Percentiles rank a stretch among this genome's conserved stretches.
Evolutionary conservation across 2,329 filamentous ascomycete species (phyloP).

Genomic region (Aureobasidium pullulans): DNA sequence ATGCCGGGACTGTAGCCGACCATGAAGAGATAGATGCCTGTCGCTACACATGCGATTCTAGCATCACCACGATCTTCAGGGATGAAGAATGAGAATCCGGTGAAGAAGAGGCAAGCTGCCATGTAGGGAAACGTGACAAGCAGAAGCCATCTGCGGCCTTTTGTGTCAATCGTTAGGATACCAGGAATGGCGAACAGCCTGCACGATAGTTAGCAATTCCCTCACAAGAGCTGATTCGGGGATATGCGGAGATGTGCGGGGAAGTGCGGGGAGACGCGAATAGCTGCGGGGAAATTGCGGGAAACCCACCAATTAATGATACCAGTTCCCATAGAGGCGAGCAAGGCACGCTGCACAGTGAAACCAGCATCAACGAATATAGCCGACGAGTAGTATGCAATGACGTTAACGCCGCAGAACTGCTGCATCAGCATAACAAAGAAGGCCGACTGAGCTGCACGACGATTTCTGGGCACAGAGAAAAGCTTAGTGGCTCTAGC

Average conservation of each 20-base stretch:
- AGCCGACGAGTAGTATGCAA: slow-evolving; percentile 26
- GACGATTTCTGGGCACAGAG: slow-evolving; percentile 24
- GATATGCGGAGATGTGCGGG: too few relatives aligned
- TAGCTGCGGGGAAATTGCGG: too few relatives aligned
- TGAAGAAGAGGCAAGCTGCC: slow-evolving; percentile 42
- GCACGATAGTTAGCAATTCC: too few relatives aligned
- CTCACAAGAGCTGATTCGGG: too few relatives aligned
- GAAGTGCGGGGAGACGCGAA: too few relatives aligned
- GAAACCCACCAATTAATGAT: slow-evolving; percentile 24
- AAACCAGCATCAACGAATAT: slow-evolving; percentile 25
- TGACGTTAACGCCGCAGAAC: slow-evolving; percentile 21
- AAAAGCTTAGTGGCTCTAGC: slow-evolving; percentile 26
- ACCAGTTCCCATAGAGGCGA: slow-evolving; percentile 27
- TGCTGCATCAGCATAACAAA: slow-evolving; percentile 16
- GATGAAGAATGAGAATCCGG: slow-evolving; percentile 40
- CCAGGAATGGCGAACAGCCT: slow-evolving; percentile 33
- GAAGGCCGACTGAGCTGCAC: slow-evolving; percentile 26
- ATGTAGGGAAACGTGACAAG: slow-evolving; percentile 39
- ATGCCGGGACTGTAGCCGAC: slow-evolving; percentile 44
- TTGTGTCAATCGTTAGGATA: slow-evolving; percentile 37
- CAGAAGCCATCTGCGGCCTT: slow-evolving; percentile 37
- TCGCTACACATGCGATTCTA: slow-evolving; percentile 31
- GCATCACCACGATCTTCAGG: slow-evolving; percentile 14
- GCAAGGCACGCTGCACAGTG: slow-evolving; percentile 20
- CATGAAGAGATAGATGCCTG: slow-evolving; percentile 39